Evolutionary conservation across 164 flowering plant species (phyloP), one percentile per base, ranked within the genome.

Genomic region (Saururus chinensis): DNA sequence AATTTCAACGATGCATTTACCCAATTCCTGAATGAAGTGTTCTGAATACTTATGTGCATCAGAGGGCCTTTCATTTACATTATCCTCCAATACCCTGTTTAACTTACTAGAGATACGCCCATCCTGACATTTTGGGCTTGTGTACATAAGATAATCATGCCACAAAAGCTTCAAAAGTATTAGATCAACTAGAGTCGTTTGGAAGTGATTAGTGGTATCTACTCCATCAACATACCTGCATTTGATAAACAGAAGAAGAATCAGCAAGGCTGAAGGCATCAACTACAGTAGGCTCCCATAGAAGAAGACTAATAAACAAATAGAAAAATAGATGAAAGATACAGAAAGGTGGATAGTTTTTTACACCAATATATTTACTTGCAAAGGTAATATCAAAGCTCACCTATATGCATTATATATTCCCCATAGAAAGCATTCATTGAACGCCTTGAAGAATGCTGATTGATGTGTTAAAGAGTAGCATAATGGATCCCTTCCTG

Each of bases 361-460:
- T 35, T 12, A 13, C n/a, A 13, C 25, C 40, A 56, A 19, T n/a
- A 40, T 64, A 20, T 64, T 30, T 25, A 26, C 9, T 17, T 40
- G 21, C 13, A 55, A 56, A 40, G n/a, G 26, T n/a, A 30, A 21
- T 11, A 51, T 63, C 41, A 60, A 51, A 24, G 20, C 67, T 55
- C 37, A 92, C 99, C 99, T 88, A 56, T 87, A 69, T 66, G 86
- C 84, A 78, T 84, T 85, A 63, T 58, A 71, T 49, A 91, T 71
- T 51, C 51, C 81, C 95, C 95, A 91, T 57, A 85, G 72, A 61
- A 87, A 84, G 74, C 99, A 95, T 64, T 91, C 97, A 73, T 68
- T 76, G 26, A 84, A 63, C 57, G 89, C 92, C 69, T 48, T 69
- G 73, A 95, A 82, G 70, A 90, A 82, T 51, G 82, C 77, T 51